Percentiles rank a stretch among this genome's conserved stretches.
Evolutionary conservation across 768 basidiomycete species (phyloP).

Genomic region (Clitopilus hobsonii): DNA sequence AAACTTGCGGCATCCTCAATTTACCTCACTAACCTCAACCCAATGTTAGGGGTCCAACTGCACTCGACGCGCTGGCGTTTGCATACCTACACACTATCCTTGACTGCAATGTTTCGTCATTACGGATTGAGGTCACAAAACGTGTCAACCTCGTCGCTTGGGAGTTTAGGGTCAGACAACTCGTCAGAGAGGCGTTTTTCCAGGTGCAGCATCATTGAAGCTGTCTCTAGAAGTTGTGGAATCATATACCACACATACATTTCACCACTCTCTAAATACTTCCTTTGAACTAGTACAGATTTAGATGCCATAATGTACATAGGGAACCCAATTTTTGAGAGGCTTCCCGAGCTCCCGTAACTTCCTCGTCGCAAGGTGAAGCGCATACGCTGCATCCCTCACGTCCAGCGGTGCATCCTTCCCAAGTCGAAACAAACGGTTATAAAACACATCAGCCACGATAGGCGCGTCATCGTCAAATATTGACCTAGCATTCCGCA

Average conservation of each 20-base stretch:
- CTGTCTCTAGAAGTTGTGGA: no score
- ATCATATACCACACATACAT: no score
- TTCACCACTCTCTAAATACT: no score
- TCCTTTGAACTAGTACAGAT: no score
- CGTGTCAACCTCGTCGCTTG: slow-evolving; percentile 77
- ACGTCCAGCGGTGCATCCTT: neutral
- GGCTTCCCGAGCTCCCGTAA: neutral
- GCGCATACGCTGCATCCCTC: neutral
- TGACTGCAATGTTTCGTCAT: slow-evolving; percentile 30
- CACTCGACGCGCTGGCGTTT: slow-evolving; percentile 78
- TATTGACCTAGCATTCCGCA: neutral
- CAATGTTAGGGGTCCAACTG: slow-evolving; percentile 43
- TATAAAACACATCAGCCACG: neutral
- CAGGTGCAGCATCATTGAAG: slow-evolving; percentile 2
- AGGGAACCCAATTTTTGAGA: neutral
- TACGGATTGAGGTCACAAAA: slow-evolving; percentile 63
- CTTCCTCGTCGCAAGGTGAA: neutral
- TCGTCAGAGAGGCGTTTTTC: slow-evolving; percentile 51
- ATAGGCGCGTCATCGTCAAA: neutral
- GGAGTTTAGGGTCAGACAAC: slow-evolving; percentile 64
- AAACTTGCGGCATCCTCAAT: neutral
- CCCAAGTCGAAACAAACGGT: neutral
- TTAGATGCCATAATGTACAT: neutral
- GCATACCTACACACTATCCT: slow-evolving; percentile 75
- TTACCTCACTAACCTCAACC: neutral